Evolutionary conservation across 805 yeast genomes (phyloP), one percentile per base, ranked within the genome.

Genomic region (Maudiozyma serrabonitensis): DNA sequence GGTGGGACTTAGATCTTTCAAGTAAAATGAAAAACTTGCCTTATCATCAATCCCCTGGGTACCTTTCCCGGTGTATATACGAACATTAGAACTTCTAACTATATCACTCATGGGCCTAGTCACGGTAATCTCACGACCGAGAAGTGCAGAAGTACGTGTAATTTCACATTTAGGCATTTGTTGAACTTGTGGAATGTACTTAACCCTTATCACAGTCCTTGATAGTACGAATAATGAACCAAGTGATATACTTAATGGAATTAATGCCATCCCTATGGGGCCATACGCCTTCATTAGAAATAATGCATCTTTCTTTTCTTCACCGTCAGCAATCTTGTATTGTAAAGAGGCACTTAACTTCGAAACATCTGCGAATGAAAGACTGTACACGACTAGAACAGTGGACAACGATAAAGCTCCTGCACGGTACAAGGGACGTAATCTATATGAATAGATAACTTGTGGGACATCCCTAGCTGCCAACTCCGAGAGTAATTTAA

Each of bases 31-130:
- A 43, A 58, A 60, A 0, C 68, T 57, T 3, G 57, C 54, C 31
- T 54, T 56, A 50, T 64, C 67, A n/a, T 62, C 67, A 23, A 62
- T 53, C 13, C 67, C 66, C 43, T 61, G 65, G 1, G 47, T 21
- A 7, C 69, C 68, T 3, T 46, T 52, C 1, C 69, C 68, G 1
- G 69, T 64, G 38, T 53, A 64, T 9, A 61, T 59, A 21, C 53
- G 52, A 9, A 55, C 54, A 41, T 47, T 54, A 6, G 48, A 49
- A 28, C 48, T 51, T 43, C 60, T 57, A n/a, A 43, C 52, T 18
- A 63, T 48, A 4, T 54, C 48, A 18, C 48, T 41, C 25, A 64
- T 23, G 2, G 54, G 51, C 35, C 57, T 52, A 3, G 46, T 45
- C 4, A 48, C 26, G 6, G 45, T 40, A 6, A 61, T 47, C 11